A percentile compares a stretch with the other conserved stretches of the same genome.
Conservation (phyloP, 2,329 filamentous ascomycete genomes). For the Fusarium proliferatum region DNA sequence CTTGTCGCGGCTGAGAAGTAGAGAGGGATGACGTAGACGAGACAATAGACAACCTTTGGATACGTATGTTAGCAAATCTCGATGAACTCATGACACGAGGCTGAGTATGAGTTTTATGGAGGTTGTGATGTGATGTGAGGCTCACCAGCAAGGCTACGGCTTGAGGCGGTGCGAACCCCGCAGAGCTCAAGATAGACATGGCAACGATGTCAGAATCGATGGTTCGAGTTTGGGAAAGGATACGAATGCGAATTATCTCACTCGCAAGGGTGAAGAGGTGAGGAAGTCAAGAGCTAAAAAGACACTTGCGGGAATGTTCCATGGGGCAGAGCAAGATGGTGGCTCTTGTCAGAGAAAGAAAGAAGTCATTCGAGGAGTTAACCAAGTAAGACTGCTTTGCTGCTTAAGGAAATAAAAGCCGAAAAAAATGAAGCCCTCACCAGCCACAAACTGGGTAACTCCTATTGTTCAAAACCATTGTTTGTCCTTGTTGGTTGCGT, state of each 20-base stretch:
- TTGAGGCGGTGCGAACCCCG: constrained; percentile 38
- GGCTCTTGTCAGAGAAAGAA: constrained; percentile 4
- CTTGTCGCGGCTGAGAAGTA: constrained; percentile 85
- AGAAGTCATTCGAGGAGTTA: constrained; percentile 3
- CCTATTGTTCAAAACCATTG: constrained; percentile 25
- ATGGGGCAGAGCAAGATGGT: constrained; percentile 23
- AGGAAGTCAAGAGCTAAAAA: not conserved
- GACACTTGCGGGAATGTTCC: constrained; percentile 11
- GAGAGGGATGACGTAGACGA: constrained; percentile 90
- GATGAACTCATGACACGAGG: not conserved
- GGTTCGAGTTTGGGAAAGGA: not conserved
- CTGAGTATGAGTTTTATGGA: not conserved
- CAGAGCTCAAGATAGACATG: constrained; percentile 18
- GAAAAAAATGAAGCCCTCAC: constrained; percentile 19
- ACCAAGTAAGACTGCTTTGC: not conserved
- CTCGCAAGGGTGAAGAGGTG: not conserved
- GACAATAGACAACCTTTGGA: constrained; percentile 76
- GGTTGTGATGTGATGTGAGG: not conserved
- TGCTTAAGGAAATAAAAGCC: not conserved
- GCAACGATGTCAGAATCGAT: not conserved
- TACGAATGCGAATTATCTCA: not conserved
- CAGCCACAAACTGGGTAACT: constrained; percentile 22
- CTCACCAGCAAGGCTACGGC: constrained; percentile 42
- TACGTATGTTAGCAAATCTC: constrained; percentile 9
- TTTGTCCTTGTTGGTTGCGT: constrained; percentile 20